Evolutionary conservation across 495 filamentous ascomycete genomes (phyloP).

Genomic region (Xylaria longipes): DNA sequence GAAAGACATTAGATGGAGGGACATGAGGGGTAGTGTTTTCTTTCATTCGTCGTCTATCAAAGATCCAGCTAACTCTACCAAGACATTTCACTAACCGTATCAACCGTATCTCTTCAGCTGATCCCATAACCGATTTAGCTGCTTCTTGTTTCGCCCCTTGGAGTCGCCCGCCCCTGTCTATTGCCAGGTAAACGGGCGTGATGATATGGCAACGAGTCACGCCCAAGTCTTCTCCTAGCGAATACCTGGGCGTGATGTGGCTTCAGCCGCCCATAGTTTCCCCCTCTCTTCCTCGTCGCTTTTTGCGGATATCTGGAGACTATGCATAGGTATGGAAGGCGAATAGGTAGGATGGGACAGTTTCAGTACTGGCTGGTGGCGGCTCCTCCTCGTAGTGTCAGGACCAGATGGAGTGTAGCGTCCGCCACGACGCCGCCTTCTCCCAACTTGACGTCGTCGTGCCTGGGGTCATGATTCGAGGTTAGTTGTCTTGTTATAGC

Average conservation of each 20-base stretch:
- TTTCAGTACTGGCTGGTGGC: constrained; percentile 42
- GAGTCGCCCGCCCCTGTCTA: background rate
- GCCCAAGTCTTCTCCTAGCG: background rate
- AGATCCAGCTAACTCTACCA: background rate
- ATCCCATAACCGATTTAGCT: background rate
- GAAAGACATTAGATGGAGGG: background rate
- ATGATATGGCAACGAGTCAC: background rate
- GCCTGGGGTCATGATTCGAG: constrained; percentile 59
- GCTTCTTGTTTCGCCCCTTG: background rate
- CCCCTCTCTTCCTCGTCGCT: background rate
- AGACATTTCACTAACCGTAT: background rate
- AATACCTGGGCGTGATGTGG: background rate
- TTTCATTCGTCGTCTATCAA: constrained; percentile 8
- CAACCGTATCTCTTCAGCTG: background rate
- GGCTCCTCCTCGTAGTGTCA: constrained; percentile 80
- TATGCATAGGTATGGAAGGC: constrained; percentile 1
- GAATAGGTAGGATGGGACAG: background rate
- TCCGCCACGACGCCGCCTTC: constrained; percentile 87
- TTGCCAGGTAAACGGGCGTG: background rate
- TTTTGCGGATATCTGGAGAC: background rate
- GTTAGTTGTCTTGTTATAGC: constrained; percentile 22
- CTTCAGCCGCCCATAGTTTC: background rate
- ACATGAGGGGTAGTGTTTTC: background rate
- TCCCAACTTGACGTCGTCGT: constrained; percentile 73
- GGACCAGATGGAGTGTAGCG: constrained; percentile 91